Evolutionary conservation across 495 filamentous ascomycete species (phyloP).

Genomic region (Polyplosphaeria fusca): DNA sequence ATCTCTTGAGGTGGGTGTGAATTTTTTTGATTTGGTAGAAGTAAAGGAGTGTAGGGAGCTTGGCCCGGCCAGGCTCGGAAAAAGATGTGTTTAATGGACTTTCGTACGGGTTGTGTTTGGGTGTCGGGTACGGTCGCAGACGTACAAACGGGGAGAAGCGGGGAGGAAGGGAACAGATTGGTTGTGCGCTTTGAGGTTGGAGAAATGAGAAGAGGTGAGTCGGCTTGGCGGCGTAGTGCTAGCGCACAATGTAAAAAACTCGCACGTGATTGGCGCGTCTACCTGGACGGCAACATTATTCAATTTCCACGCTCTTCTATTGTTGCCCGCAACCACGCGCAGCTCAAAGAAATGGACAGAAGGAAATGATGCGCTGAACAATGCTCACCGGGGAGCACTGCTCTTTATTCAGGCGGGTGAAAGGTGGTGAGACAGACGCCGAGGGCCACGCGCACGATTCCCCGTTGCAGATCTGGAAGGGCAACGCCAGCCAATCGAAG

Average conservation of each 20-base stretch:
- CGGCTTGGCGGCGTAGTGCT: background rate
- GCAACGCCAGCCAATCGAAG: constrained; percentile 25
- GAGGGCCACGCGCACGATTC: background rate
- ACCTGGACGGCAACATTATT: constrained; percentile 20
- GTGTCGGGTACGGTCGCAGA: background rate
- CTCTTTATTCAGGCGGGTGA: constrained; percentile 10
- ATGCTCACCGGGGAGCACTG: too few relatives aligned
- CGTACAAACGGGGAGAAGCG: background rate
- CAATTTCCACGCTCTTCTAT: background rate
- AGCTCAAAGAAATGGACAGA: background rate
- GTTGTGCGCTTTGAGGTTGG: background rate
- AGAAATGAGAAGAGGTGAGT: constrained; percentile 9
- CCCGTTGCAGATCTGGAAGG: background rate
- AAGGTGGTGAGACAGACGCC: constrained; percentile 25
- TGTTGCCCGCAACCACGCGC: constrained; percentile 12
- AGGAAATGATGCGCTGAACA: background rate
- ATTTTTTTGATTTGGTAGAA: background rate
- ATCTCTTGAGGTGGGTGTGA: constrained; percentile 6
- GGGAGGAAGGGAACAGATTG: background rate
- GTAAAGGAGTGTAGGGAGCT: background rate
- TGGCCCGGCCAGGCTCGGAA: background rate
- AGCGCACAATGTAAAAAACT: constrained; percentile 16
- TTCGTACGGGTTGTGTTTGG: background rate
- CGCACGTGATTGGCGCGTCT: constrained; percentile 7
- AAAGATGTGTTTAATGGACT: background rate